A percentile compares a stretch with the other conserved stretches of the same genome.
Evolutionary conservation across 176 grass and related monocot species (phyloP).

Genomic region (Lolium perenne): DNA sequence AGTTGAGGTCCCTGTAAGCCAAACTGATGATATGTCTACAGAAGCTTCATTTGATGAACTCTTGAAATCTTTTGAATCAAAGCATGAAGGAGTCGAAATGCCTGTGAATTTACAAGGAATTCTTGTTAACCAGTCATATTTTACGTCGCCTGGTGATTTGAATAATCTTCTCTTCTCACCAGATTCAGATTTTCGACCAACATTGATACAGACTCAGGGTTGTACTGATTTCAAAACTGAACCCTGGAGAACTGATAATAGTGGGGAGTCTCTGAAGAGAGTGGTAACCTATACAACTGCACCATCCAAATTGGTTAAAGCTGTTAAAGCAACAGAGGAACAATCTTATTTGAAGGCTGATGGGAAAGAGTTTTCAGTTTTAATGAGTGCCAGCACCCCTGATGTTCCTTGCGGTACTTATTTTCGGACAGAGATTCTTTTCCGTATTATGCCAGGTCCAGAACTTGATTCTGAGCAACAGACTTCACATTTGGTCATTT

Average conservation of each 20-base stretch:
- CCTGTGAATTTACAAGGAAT: constrained; percentile 78
- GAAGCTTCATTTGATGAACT: constrained; percentile 64
- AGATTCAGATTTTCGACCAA: constrained; percentile 72
- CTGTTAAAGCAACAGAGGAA: constrained; percentile 87
- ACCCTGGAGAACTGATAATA: constrained; percentile 65
- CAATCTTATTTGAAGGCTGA: constrained; percentile 87
- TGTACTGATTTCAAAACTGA: constrained; percentile 77
- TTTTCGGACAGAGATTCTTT: constrained; percentile 91
- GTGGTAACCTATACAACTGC: constrained; percentile 76
- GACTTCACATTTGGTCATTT: constrained; percentile 76
- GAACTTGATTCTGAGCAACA: constrained; percentile 67
- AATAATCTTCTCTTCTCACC: constrained; percentile 85
- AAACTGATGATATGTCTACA: constrained; percentile 35
- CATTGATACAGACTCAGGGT: constrained; percentile 63
- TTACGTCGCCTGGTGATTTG: constrained; percentile 63
- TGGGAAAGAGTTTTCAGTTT: constrained; percentile 74
- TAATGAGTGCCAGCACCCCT: constrained; percentile 85
- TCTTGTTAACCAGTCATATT: constrained; percentile 76
- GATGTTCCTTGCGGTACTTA: constrained; percentile 89
- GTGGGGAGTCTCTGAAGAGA: constrained; percentile 70
- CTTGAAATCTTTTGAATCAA: constrained; percentile 57
- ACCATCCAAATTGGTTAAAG: constrained; percentile 83
- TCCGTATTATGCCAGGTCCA: constrained; percentile 74
- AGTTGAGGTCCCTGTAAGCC: constrained; percentile 38
- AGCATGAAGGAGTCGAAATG: constrained; percentile 70